Conservation (phyloP, 1,284 basidiomycete species). For the Sporisorium graminicola region DNA sequence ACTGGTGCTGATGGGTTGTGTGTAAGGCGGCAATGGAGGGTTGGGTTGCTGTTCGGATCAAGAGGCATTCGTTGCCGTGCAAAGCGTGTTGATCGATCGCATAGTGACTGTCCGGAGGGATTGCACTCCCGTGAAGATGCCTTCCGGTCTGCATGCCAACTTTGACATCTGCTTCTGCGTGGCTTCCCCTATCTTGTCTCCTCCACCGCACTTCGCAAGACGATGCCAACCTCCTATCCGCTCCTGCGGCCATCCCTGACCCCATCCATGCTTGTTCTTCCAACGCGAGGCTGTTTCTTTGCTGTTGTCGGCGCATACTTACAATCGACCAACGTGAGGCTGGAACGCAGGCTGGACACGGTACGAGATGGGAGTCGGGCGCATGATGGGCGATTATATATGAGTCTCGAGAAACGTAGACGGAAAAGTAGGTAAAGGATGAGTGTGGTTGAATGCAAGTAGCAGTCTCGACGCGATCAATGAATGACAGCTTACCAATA, state of each 20-base stretch:
- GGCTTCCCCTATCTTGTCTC: not conserved
- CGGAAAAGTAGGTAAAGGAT: conserved; percentile 2
- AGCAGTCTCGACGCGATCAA: not conserved
- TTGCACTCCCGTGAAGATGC: too few species aligned
- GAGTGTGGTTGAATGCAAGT: not conserved
- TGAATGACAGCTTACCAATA: not conserved
- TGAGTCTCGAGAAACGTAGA: not conserved
- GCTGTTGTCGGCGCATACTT: conserved; percentile 37
- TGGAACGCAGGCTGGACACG: conserved; percentile 60
- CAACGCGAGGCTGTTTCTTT: not conserved
- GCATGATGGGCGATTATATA: conserved; percentile 22
- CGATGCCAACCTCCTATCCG: too few species aligned
- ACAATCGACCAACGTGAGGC: conserved; percentile 60
- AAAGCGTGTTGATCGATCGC: not conserved
- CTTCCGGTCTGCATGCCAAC: not conserved
- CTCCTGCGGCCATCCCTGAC: not conserved
- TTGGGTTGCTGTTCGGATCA: too few species aligned
- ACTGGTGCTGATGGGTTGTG: not conserved
- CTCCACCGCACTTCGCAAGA: not conserved
- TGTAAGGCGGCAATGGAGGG: not conserved
- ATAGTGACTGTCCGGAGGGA: not conserved
- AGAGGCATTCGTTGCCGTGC: not conserved
- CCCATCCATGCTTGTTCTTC: not conserved
- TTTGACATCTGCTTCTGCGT: too few species aligned
- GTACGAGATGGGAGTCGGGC: conserved; percentile 41